A percentile compares a stretch with the other conserved stretches of the same genome.
phyloP scores from a whole-genome alignment of 768 basidiomycete species.

The Brasilioporus rufonigricans region DNA sequence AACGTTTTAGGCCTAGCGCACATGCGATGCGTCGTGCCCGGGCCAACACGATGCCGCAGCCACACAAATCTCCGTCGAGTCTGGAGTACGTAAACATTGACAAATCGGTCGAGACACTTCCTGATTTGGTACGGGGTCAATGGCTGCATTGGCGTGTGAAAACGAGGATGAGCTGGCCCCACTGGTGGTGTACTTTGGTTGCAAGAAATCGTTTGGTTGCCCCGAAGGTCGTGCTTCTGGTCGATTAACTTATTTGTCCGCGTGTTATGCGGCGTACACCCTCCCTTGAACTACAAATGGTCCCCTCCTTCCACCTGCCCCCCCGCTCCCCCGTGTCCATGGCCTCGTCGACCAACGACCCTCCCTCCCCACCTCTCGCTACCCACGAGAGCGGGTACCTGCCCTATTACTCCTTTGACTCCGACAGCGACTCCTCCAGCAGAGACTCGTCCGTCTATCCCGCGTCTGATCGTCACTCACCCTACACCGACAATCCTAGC shows the following conservation, averaged over 20 bases:
- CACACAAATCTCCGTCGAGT: too few relatives aligned
- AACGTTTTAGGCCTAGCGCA: too few relatives aligned
- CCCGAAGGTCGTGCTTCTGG: not conserved
- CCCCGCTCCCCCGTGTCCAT: not conserved
- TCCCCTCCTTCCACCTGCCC: not conserved
- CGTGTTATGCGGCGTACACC: constrained; percentile 1
- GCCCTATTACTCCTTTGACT: constrained; percentile 8
- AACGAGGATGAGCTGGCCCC: not conserved
- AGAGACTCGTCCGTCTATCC: constrained; percentile 3
- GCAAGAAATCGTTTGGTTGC: not conserved
- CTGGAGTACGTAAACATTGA: not conserved
- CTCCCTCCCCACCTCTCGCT: not conserved
- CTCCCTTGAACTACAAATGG: constrained; percentile 13
- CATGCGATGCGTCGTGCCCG: too few relatives aligned
- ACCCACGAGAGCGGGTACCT: not conserved
- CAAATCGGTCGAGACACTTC: too few relatives aligned
- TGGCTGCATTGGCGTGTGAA: constrained; percentile 1
- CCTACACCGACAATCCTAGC: constrained; percentile 8
- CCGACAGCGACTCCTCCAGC: constrained; percentile 11
- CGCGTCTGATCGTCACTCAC: not conserved
- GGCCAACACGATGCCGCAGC: too few relatives aligned
- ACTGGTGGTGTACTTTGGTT: not conserved
- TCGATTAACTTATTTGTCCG: not conserved
- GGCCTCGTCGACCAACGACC: not conserved
- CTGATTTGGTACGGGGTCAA: too few relatives aligned